phyloP scores from a whole-genome alignment of 164 flowering plant species.

The Vitis rotundifolia region DNA sequence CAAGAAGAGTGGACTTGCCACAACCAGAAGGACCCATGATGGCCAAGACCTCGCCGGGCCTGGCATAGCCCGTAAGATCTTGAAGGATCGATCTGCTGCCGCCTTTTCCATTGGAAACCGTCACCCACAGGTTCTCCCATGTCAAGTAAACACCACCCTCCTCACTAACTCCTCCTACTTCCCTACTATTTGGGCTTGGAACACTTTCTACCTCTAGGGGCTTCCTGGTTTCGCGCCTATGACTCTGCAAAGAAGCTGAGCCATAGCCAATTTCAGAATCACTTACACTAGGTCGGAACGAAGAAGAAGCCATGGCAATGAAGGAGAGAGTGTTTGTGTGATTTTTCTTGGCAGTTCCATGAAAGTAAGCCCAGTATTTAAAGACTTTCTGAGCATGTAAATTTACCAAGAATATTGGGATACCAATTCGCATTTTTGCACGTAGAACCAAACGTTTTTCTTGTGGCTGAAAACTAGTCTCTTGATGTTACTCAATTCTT shows the following conservation, averaged over 20 bases:
- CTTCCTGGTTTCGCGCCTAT: not conserved
- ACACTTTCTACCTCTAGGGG: not conserved
- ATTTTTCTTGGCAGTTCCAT: no score
- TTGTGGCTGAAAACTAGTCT: no score
- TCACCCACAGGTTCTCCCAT: slow-evolving; percentile 47
- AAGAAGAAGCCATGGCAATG: not conserved
- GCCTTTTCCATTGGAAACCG: not conserved
- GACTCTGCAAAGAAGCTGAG: not conserved
- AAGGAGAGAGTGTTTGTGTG: not conserved
- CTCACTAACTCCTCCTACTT: not conserved
- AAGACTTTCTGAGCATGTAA: no score
- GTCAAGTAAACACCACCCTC: slow-evolving; percentile 26
- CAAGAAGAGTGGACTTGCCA: slow-evolving; percentile 33
- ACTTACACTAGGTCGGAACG: not conserved
- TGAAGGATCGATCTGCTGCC: slow-evolving; percentile 25
- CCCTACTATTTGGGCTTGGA: not conserved
- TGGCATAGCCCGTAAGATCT: slow-evolving; percentile 44
- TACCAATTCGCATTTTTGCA: no score
- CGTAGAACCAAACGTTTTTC: no score
- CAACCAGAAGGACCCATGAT: slow-evolving; percentile 65
- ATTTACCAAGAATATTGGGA: no score
- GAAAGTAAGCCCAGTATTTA: no score
- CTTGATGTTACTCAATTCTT: no score
- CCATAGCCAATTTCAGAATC: not conserved
- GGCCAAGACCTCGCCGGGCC: slow-evolving; percentile 48